Evolutionary conservation across 2,329 filamentous ascomycete genomes (phyloP).

Genomic region (Calonectria naviculata): DNA sequence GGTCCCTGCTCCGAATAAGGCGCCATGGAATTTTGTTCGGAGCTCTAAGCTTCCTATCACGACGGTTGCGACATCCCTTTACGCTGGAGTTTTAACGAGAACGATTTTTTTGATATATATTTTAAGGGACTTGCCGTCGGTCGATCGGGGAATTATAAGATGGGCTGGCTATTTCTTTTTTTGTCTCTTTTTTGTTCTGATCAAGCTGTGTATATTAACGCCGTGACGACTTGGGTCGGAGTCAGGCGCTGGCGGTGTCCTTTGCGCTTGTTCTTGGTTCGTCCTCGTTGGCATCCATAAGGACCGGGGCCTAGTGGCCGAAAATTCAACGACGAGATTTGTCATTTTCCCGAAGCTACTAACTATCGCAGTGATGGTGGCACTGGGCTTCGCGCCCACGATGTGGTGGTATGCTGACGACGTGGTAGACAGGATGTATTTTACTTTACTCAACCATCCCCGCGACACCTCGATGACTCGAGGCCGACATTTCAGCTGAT

Average conservation of each 20-base stretch:
- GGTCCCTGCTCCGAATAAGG: constrained; percentile 46
- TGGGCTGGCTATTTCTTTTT: background rate
- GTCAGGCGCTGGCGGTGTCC: constrained; percentile 29
- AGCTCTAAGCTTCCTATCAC: background rate
- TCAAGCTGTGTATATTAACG: constrained; percentile 38
- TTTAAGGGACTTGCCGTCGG: constrained; percentile 15
- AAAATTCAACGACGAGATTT: constrained; percentile 40
- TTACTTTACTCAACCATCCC: constrained; percentile 9
- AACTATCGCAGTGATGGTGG: constrained; percentile 44
- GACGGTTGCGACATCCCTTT: constrained; percentile 12
- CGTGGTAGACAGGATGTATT: constrained; percentile 1
- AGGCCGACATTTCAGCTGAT: constrained; percentile 25
- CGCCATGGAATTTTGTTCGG: background rate
- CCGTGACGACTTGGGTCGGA: constrained; percentile 32
- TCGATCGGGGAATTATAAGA: background rate
- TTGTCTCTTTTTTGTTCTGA: constrained; percentile 1
- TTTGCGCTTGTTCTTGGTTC: constrained; percentile 20
- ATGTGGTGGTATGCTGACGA: constrained; percentile 31
- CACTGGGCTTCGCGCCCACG: constrained; percentile 13
- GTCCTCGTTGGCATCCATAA: constrained; percentile 23
- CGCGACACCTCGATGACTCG: constrained; percentile 13
- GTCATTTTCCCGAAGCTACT: constrained; percentile 33
- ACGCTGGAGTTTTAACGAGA: constrained; percentile 31
- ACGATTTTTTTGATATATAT: constrained; percentile 18
- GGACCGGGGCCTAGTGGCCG: constrained; percentile 38